A percentile compares a stretch with the other conserved stretches of the same genome.
These are phyloP conservation scores for Pseudozyma hubeiensis DNA, from an alignment of 1,284 basidiomycete genomes.

Conservation along the genomic window DNA sequence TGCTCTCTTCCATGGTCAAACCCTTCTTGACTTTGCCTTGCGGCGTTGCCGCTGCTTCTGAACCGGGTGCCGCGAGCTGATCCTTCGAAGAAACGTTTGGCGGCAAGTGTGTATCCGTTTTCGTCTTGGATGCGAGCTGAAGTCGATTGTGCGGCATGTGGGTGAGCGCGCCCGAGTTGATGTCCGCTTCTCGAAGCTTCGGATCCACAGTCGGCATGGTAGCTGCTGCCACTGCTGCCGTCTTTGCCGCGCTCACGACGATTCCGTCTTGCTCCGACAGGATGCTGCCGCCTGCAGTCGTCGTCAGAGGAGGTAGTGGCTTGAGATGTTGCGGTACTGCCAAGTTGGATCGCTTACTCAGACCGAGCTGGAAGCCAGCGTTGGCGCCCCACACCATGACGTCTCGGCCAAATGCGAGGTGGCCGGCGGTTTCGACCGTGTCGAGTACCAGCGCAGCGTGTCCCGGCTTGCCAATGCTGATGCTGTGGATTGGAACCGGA, in stretches of 20 bases:
- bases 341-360: slow-evolving; percentile 81
- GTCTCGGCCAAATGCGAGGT: slow-evolving; percentile 71
- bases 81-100: slow-evolving; percentile 15
- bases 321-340: slow-evolving; percentile 76
- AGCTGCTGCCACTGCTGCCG: slow-evolving; percentile 12
- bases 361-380: slow-evolving; percentile 73
- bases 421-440: slow-evolving; percentile 53
- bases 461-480: slow-evolving; percentile 78
- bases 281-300: slow-evolving; percentile 19
- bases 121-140: slow-evolving; percentile 55
- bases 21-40: slow-evolving; percentile 43
- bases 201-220: slow-evolving; percentile 22
- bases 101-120: slow-evolving; percentile 41
- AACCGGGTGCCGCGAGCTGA: slow-evolving; percentile 4
- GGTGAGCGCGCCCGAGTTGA: slow-evolving; percentile 58
- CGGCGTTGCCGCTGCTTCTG: background rate
- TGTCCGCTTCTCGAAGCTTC: slow-evolving; percentile 52
- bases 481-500: slow-evolving; percentile 77
- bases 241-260: slow-evolving; percentile 20
- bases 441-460: slow-evolving; percentile 71
- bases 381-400: slow-evolving; percentile 72
- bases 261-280: slow-evolving; percentile 35
- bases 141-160: slow-evolving; percentile 65
- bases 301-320: slow-evolving; percentile 69
- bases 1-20: slow-evolving; percentile 51